These are phyloP conservation scores for Elsinoe perseae DNA, from an alignment of 2,329 filamentous ascomycete species.

Conservation along the genomic window DNA sequence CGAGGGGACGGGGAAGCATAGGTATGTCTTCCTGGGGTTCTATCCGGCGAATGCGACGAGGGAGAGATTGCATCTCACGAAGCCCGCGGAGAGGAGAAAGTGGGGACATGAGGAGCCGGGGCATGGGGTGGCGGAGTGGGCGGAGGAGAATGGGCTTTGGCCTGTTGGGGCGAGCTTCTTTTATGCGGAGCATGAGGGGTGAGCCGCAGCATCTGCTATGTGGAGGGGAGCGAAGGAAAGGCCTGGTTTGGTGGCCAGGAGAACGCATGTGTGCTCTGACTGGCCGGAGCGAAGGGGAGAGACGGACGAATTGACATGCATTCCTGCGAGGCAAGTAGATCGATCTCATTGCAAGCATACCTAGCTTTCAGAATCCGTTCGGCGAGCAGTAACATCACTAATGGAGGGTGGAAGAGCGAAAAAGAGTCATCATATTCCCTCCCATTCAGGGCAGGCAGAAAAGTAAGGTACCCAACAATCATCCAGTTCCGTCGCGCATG, in stretches of 20 bases:
- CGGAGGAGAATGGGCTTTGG: constrained; percentile 39
- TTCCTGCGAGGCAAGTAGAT: too few species aligned
- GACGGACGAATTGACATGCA: too few species aligned
- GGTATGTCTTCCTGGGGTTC: constrained; percentile 50
- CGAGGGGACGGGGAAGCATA: constrained; percentile 48
- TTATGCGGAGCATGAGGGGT: constrained; percentile 42
- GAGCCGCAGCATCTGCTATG: constrained; percentile 28
- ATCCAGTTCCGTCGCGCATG: neutral
- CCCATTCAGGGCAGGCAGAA: neutral
- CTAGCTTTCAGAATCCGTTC: too few species aligned
- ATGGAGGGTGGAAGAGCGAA: neutral
- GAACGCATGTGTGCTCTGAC: too few species aligned
- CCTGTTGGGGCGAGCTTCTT: constrained; percentile 44
- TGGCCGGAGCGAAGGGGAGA: neutral
- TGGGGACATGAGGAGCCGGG: constrained; percentile 48
- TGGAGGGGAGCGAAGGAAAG: neutral
- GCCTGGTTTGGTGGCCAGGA: neutral
- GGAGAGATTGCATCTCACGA: constrained; percentile 35
- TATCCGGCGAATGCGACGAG: constrained; percentile 39
- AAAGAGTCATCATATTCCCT: neutral
- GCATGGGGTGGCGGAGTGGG: constrained; percentile 46
- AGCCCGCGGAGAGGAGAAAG: constrained; percentile 44
- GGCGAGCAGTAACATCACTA: too few species aligned
- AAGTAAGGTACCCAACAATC: neutral
- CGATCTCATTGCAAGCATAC: too few species aligned